Evolutionary conservation across 257 asterid genomes (phyloP), one percentile per base, ranked within the genome.

Genomic region (Rehmannia glutinosa): DNA sequence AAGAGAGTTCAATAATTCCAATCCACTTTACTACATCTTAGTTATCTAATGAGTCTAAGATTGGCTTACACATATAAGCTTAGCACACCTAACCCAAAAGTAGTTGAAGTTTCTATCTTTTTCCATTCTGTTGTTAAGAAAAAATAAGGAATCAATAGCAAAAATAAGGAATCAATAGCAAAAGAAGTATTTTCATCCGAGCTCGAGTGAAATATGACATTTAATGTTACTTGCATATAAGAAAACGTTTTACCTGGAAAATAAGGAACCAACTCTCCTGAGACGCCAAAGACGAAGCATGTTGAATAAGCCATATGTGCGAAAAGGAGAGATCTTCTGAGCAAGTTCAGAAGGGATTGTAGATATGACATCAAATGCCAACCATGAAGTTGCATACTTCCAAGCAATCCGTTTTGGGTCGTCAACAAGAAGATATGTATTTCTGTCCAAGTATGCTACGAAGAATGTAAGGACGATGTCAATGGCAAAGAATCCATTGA

Each of bases 241-340:
- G 8, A 57, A 21, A 33, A 15, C 27, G n/a, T 6, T 21, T 51
- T 62, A 82, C 91, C 84, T 65, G 17, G 81, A 59, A 65, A 84
- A 84, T 25, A 84, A 52, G 32, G 79, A 83, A 20, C 85, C 53
- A 30, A 86, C 85, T 70, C 88, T 72, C 45, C 88, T 75, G 74
- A 86, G 85, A 47, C 90, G 88, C 85, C 83, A 84, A 16, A 84
- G 83, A 35, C 88, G 90, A 61, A 82, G 85, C 87, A 86, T 74
- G 75, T 82, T 82, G 78, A 78, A 84, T 13, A 80, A 61, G 20
- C 87, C 88, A 70, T 83, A 86, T 0, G 65, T 13, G 0, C 45
- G 68, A 1, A 83, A 57, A 1, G 86, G 83, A 4, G 83, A 69
- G 33, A 86, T 66, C 32, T 46, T 68, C 11, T 17, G 32, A 42